phyloP scores from a whole-genome alignment of 1,284 basidiomycete genomes.

The Crepidotus sp. region DNA sequence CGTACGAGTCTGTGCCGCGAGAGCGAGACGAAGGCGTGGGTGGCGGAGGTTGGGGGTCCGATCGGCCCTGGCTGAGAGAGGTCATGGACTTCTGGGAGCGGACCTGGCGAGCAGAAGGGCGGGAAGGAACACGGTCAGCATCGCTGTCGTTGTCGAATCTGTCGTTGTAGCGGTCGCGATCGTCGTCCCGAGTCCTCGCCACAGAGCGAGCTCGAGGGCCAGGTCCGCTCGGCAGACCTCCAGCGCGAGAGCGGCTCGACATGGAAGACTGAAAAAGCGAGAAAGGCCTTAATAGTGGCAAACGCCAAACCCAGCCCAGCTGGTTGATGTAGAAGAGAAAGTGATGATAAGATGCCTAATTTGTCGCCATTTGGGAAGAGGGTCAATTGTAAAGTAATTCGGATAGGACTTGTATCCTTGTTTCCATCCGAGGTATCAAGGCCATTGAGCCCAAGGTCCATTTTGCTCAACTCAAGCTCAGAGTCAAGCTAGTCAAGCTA shows the following conservation, averaged over 20 bases:
- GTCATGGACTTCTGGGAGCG: conserved; percentile 23
- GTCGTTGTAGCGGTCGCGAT: conserved; percentile 16
- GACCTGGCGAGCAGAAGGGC: conserved; percentile 18
- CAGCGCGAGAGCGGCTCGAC: conserved; percentile 18
- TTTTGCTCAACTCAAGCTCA: too few species aligned
- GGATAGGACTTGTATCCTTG: too few species aligned
- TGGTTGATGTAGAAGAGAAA: conserved; percentile 12
- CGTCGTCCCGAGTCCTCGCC: conserved; percentile 10
- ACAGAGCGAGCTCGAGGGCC: conserved; percentile 21
- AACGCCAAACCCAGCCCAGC: conserved; percentile 20
- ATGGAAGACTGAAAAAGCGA: conserved; percentile 12
- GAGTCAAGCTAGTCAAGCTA: too few species aligned
- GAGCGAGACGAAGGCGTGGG: conserved; percentile 17
- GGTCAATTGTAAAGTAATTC: too few species aligned
- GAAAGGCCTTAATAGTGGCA: conserved; percentile 4
- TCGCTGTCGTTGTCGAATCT: conserved; percentile 13
- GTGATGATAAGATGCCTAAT: too few species aligned
- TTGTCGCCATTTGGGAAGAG: too few species aligned
- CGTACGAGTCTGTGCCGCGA: conserved; percentile 6
- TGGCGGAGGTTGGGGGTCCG: conserved; percentile 13
- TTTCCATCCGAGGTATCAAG: too few species aligned
- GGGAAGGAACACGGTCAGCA: conserved; percentile 3
- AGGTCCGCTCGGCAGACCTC: conserved; percentile 23
- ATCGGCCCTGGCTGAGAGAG: conserved; percentile 16
- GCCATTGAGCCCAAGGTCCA: too few species aligned